Conservation (phyloP, 2,329 filamentous ascomycete species). For the Coniochaeta sp. region DNA sequence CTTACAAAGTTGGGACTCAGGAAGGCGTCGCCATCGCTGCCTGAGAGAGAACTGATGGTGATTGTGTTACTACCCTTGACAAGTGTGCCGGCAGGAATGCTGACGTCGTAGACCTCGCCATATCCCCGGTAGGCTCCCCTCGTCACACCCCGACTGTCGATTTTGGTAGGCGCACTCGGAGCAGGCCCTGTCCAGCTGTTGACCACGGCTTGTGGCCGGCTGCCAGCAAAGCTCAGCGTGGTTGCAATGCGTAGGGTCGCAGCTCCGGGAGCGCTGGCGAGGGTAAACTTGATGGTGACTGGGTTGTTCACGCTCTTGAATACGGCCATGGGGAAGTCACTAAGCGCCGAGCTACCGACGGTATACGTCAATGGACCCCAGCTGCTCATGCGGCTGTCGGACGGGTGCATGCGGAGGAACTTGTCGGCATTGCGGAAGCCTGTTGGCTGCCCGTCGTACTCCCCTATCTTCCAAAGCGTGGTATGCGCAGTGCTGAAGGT, state of each 20-base stretch:
- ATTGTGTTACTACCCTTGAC: conserved; percentile 56
- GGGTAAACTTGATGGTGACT: conserved; percentile 52
- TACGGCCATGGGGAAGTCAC: conserved; percentile 58
- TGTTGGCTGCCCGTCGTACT: conserved; percentile 55
- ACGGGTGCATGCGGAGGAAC: conserved; percentile 61
- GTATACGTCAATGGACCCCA: conserved; percentile 57
- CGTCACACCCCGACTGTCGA: conserved; percentile 58
- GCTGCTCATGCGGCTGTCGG: conserved; percentile 53
- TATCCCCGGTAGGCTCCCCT: conserved; percentile 56
- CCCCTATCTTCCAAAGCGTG: conserved; percentile 56
- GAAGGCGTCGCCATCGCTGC: conserved; percentile 45
- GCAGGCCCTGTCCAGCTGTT: conserved; percentile 43
- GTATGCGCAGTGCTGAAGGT: conserved; percentile 34
- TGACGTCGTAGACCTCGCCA: conserved; percentile 56
- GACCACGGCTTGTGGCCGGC: conserved; percentile 47
- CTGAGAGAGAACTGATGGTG: conserved; percentile 50
- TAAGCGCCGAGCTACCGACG: conserved; percentile 43
- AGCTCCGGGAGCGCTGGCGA: conserved; percentile 39
- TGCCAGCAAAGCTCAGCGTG: conserved; percentile 53
- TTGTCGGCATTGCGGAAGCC: conserved; percentile 62
- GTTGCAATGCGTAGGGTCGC: conserved; percentile 58
- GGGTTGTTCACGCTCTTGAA: conserved; percentile 54
- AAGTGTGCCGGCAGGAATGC: conserved; percentile 51
- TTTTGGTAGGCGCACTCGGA: conserved; percentile 50
- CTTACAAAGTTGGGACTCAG: conserved; percentile 49